These are phyloP conservation scores for Zalerion maritima DNA, from an alignment of 495 filamentous ascomycete genomes.

Conservation along the genomic window DNA sequence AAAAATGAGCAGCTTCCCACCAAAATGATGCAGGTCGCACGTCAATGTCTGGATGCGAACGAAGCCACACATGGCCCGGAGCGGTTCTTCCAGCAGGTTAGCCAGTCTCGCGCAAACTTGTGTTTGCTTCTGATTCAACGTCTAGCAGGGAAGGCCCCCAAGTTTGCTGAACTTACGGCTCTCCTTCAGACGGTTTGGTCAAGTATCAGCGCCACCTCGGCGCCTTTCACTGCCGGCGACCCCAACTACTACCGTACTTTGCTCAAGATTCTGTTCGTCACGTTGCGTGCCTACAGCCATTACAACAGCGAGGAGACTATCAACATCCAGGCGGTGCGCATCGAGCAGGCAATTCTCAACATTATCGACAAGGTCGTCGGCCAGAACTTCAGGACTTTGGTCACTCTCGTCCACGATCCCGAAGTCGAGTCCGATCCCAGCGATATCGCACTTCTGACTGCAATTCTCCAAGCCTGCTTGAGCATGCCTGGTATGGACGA, in stretches of 20 bases:
- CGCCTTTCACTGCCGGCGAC: slow-evolving; percentile 47
- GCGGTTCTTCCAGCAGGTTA: slow-evolving; percentile 54
- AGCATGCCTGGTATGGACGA: slow-evolving; percentile 51
- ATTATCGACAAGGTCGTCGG: slow-evolving; percentile 66
- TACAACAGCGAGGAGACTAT: no score
- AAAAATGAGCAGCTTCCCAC: slow-evolving; percentile 45
- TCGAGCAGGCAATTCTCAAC: slow-evolving; percentile 46
- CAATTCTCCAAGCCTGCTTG: slow-evolving; percentile 68
- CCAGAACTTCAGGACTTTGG: slow-evolving; percentile 64
- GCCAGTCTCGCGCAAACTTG: slow-evolving; percentile 58
- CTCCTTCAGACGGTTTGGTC: slow-evolving; percentile 55
- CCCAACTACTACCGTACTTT: slow-evolving; percentile 67
- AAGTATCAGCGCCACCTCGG: slow-evolving; percentile 45
- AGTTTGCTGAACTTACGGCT: slow-evolving; percentile 41
- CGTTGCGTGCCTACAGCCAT: slow-evolving; percentile 53
- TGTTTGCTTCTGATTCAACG: slow-evolving; percentile 63
- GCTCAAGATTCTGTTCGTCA: slow-evolving; percentile 71
- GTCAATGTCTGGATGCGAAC: slow-evolving; percentile 59
- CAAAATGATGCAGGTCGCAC: slow-evolving; percentile 50
- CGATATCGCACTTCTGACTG: slow-evolving; percentile 82
- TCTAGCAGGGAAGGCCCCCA: slow-evolving; percentile 48
- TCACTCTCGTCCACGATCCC: slow-evolving; percentile 53
- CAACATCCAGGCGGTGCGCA: slow-evolving; percentile 24
- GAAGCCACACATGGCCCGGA: slow-evolving; percentile 48
- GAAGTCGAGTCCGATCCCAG: slow-evolving; percentile 32